These are phyloP conservation scores for Dryadomyces quercus-mongolicae DNA, from an alignment of 2,329 filamentous ascomycete species.

Conservation along the genomic window DNA sequence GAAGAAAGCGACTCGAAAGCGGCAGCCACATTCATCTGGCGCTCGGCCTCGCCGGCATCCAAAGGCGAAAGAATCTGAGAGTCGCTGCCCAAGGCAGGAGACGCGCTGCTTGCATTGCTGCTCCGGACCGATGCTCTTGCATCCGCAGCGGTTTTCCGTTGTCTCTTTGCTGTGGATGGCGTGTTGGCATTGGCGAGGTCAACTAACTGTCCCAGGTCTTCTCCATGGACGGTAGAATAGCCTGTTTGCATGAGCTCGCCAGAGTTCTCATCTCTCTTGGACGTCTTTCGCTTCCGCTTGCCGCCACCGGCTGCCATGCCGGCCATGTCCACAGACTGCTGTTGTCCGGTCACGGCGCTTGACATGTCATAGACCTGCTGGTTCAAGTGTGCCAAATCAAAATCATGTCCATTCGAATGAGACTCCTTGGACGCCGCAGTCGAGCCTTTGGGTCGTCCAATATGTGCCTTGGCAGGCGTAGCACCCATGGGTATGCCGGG, in stretches of 20 bases:
- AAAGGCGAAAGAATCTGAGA: conserved; percentile 8
- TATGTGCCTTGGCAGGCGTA: conserved; percentile 16
- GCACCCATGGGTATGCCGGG: conserved; percentile 8
- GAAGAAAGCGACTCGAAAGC: conserved; percentile 9
- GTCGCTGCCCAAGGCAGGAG: conserved; percentile 3
- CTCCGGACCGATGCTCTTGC: conserved; percentile 13
- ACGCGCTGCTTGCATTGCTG: conserved; percentile 7
- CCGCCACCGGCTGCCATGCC: conserved; percentile 7
- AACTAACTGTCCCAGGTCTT: neutral
- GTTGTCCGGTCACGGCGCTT: neutral
- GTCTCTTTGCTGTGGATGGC: conserved; percentile 23
- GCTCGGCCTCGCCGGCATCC: neutral
- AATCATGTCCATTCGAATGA: conserved; percentile 9
- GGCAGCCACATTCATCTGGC: conserved; percentile 4
- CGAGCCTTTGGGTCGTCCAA: conserved; percentile 27
- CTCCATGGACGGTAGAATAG: neutral
- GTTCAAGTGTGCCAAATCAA: neutral
- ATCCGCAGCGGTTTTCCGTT: conserved; percentile 24
- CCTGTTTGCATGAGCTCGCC: neutral
- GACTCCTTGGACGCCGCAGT: conserved; percentile 19
- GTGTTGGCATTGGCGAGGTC: conserved; percentile 12
- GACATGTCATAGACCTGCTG: neutral
- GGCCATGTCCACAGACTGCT: neutral
- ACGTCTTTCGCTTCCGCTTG: conserved; percentile 21
- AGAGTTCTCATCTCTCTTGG: conserved; percentile 3